Evolutionary conservation across 257 asterid species (phyloP).

Genomic region (Solanum tacnaense): DNA sequence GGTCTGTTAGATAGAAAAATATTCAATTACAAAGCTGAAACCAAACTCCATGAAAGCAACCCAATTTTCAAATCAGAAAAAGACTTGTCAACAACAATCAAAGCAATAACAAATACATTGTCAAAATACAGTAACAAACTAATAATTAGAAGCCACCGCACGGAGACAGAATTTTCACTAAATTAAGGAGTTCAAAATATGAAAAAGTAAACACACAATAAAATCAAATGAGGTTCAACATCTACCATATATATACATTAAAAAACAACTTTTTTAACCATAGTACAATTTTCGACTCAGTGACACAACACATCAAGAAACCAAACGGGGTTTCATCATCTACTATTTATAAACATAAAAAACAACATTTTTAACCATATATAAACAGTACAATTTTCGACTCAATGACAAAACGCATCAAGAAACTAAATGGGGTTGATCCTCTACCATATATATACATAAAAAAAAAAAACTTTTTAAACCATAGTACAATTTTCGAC

Average conservation of each 20-base stretch:
- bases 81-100: constrained; percentile 38
- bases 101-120: background rate
- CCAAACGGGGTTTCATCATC: background rate
- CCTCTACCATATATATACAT: no score
- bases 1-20: constrained; percentile 5
- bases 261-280: no score
- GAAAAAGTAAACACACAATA: background rate
- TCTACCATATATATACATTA: no score
- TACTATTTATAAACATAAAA: no score
- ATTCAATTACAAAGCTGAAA: background rate
- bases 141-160: background rate
- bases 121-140: constrained; percentile 3
- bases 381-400: no score
- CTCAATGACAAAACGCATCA: background rate
- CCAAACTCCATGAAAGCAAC: constrained; percentile 47
- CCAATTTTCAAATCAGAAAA: constrained; percentile 31
- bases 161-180: background rate
- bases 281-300: no score
- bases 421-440: background rate
- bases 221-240: background rate
- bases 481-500: background rate
- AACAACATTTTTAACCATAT: no score
- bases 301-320: background rate
- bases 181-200: background rate
- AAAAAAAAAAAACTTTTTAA: no score